Conservation (phyloP, 352 stramenopile genomes). For the Phytophthora capsici region DNA sequence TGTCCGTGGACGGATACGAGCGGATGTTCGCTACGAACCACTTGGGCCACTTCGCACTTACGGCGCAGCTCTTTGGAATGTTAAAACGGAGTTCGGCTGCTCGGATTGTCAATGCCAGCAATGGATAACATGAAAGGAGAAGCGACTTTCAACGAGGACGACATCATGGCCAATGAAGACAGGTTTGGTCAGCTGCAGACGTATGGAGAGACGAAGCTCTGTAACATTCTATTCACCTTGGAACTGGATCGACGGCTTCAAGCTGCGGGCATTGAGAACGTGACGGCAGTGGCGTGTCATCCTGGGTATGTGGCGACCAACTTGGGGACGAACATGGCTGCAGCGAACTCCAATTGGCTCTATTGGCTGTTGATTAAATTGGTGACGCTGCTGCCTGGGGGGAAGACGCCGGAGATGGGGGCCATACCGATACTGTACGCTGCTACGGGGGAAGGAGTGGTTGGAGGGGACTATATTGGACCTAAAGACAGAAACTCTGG, state of each 20-base stretch:
- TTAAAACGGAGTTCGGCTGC: conserved; percentile 33
- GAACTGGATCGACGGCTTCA: conserved; percentile 51
- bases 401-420: conserved; percentile 29
- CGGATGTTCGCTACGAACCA: conserved; percentile 69
- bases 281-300: conserved; percentile 37
- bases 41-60: conserved; percentile 63
- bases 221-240: conserved; percentile 55
- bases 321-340: conserved; percentile 21
- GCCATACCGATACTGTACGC: conserved; percentile 35
- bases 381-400: conserved; percentile 25
- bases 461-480: conserved; percentile 35
- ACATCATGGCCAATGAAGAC: conserved; percentile 40
- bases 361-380: conserved; percentile 32
- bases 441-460: conserved; percentile 28
- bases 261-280: conserved; percentile 20
- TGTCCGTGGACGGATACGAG: conserved; percentile 52
- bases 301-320: conserved; percentile 48
- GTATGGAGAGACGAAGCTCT: conserved; percentile 58
- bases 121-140: conserved; percentile 30
- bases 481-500: conserved; percentile 26
- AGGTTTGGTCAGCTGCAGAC: conserved; percentile 42
- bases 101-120: conserved; percentile 49
- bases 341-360: conserved; percentile 35
- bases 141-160: conserved; percentile 29
- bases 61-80: conserved; percentile 44